Conservation (phyloP, 1,284 basidiomycete species). For the Cryptococcus sp. region DNA sequence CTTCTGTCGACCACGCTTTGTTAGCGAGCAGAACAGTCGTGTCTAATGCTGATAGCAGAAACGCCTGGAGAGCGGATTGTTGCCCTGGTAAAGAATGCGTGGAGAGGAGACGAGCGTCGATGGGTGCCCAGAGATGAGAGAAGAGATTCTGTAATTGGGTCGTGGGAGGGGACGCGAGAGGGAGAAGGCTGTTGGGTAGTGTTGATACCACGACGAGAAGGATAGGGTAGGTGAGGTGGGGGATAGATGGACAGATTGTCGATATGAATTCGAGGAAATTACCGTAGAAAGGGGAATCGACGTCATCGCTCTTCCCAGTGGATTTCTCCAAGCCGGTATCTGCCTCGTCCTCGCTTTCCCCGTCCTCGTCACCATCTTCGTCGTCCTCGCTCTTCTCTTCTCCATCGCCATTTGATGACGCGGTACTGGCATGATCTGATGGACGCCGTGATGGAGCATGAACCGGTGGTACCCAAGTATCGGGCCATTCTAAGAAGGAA, state of each 20-base stretch:
- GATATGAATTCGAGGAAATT: constrained; percentile 53
- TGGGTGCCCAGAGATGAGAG: constrained; percentile 48
- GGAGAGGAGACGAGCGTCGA: constrained; percentile 46
- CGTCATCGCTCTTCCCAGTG: constrained; percentile 14
- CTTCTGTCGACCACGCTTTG: constrained; percentile 22
- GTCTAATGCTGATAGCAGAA: constrained; percentile 41
- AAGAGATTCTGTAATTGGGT: constrained; percentile 39
- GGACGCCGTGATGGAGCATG: neutral
- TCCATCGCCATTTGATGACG: constrained; percentile 21
- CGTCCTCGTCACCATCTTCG: constrained; percentile 48
- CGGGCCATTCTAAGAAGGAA: constrained; percentile 14
- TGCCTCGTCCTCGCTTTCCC: constrained; percentile 17
- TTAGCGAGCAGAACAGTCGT: constrained; percentile 35
- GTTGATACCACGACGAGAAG: constrained; percentile 47
- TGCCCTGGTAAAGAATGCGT: constrained; percentile 42
- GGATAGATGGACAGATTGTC: constrained; percentile 45
- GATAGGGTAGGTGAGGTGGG: constrained; percentile 47
- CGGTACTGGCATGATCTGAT: constrained; percentile 10
- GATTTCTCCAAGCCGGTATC: constrained; percentile 18
- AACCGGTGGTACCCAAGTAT: constrained; percentile 13
- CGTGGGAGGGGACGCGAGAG: constrained; percentile 25
- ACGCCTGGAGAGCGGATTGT: constrained; percentile 44
- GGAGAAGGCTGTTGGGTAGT: constrained; percentile 36
- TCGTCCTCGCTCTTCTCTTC: constrained; percentile 47
- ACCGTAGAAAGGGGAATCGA: constrained; percentile 58